Evolutionary conservation across 768 basidiomycete species (phyloP).

Genomic region (Amanita pallidorosea): DNA sequence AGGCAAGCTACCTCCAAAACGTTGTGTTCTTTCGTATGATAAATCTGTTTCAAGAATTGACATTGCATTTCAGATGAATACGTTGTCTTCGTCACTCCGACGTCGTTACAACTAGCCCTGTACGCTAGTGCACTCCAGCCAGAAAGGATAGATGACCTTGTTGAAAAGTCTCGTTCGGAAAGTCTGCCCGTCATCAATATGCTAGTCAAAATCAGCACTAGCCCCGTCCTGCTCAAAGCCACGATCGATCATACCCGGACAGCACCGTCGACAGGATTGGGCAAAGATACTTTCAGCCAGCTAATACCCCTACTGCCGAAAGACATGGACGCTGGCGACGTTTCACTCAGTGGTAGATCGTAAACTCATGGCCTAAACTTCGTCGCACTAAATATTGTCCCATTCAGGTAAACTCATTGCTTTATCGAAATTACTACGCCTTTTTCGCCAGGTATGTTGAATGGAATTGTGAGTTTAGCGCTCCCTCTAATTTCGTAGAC

Average conservation of each 20-base stretch:
- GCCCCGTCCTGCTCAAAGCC: slow-evolving; percentile 80
- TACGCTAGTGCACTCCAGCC: slow-evolving; percentile 68
- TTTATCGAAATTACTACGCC: slow-evolving; percentile 51
- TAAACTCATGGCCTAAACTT: not conserved
- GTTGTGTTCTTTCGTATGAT: slow-evolving; percentile 31
- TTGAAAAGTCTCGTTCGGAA: slow-evolving; percentile 62
- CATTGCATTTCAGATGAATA: slow-evolving; percentile 69
- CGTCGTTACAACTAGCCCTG: slow-evolving; percentile 69
- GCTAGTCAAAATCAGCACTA: slow-evolving; percentile 87
- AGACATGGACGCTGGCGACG: slow-evolving; percentile 51
- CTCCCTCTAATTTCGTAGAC: slow-evolving; percentile 24
- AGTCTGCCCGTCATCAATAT: slow-evolving; percentile 71
- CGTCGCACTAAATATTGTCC: not conserved
- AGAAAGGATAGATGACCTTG: slow-evolving; percentile 55
- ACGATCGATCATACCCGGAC: slow-evolving; percentile 52
- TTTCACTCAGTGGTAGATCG: slow-evolving; percentile 68
- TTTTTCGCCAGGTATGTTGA: slow-evolving; percentile 42
- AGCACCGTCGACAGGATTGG: slow-evolving; percentile 13
- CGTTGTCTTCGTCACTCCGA: slow-evolving; percentile 92
- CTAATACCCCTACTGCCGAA: slow-evolving; percentile 49
- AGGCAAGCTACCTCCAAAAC: slow-evolving; percentile 84
- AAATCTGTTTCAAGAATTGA: not conserved
- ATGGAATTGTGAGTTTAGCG: not conserved
- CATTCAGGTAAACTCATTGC: slow-evolving; percentile 62
- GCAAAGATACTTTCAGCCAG: slow-evolving; percentile 19